Conservation (phyloP, 768 basidiomycete genomes). For the Leccinum sublutescens region DNA sequence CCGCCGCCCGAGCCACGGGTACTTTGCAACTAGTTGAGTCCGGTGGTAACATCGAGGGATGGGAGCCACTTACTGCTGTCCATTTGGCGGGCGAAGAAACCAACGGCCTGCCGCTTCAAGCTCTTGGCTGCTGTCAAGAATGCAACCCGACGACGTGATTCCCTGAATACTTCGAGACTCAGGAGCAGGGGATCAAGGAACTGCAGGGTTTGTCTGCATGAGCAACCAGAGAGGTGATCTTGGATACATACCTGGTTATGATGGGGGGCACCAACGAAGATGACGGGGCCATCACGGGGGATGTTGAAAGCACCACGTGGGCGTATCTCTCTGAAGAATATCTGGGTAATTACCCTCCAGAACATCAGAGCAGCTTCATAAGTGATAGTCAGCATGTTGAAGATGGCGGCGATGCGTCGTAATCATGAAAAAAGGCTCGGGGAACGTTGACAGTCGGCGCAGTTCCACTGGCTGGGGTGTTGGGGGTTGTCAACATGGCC, state of each 20-base stretch:
- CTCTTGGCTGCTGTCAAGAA: slow-evolving; percentile 90
- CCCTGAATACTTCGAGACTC: slow-evolving; percentile 80
- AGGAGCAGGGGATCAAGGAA: slow-evolving; percentile 91
- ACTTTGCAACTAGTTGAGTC: slow-evolving; percentile 47
- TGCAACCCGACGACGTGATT: slow-evolving; percentile 76
- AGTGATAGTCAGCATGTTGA: slow-evolving; percentile 27
- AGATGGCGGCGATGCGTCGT: slow-evolving; percentile 3
- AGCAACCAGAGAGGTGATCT: slow-evolving; percentile 4
- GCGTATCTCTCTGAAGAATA: slow-evolving; percentile 96
- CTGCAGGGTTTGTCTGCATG: slow-evolving; percentile 40
- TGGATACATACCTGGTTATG: slow-evolving; percentile 70
- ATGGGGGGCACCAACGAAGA: slow-evolving; percentile 92
- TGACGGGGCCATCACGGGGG: slow-evolving; percentile 84
- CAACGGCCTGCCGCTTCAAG: slow-evolving; percentile 75
- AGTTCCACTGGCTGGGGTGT: background rate
- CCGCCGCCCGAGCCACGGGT: slow-evolving; percentile 89
- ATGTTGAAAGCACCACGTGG: slow-evolving; percentile 95
- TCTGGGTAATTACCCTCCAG: slow-evolving; percentile 82
- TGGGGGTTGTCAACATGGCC: slow-evolving; percentile 26
- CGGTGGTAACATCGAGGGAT: background rate
- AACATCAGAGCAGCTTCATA: slow-evolving; percentile 82
- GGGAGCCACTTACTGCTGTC: slow-evolving; percentile 66
- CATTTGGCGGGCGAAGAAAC: slow-evolving; percentile 80
- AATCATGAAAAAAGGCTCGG: slow-evolving; percentile 12
- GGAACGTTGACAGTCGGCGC: background rate